Conservation (phyloP, 805 yeast genomes). For the Metschnikowia lachancei region DNA sequence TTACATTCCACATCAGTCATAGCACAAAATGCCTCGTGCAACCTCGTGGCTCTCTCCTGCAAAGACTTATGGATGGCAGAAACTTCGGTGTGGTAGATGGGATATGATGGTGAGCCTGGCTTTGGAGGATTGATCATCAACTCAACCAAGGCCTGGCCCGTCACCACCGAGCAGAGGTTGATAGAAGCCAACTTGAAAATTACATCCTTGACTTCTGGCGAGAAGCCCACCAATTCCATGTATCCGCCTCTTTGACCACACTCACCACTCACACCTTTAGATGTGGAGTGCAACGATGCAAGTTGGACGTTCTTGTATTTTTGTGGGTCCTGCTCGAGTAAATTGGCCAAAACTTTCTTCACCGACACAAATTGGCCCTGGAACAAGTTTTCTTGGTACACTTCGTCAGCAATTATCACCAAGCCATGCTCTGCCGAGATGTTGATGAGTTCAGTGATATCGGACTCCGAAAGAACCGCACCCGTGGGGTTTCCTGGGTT, state of each 20-base stretch:
- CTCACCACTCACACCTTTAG: constrained; percentile 96
- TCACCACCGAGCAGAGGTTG: constrained; percentile 88
- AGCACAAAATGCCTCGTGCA: constrained; percentile 66
- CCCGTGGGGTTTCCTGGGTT: constrained; percentile 99
- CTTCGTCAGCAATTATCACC: constrained; percentile 94
- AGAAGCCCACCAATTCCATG: constrained; percentile 88
- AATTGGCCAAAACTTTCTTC: constrained; percentile 69
- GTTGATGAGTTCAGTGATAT: constrained; percentile 67
- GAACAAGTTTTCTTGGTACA: constrained; percentile 90
- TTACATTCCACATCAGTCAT: constrained; percentile 86
- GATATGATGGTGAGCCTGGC: constrained; percentile 72
- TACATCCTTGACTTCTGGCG: constrained; percentile 62
- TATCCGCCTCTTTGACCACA: constrained; percentile 99
- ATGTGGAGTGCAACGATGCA: constrained; percentile 94
- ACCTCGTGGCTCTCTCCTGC: constrained; percentile 55
- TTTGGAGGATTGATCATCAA: constrained; percentile 91
- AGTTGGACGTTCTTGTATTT: constrained; percentile 71
- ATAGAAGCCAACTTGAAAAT: constrained; percentile 86
- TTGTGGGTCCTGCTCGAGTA: constrained; percentile 54
- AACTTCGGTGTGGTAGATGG: constrained; percentile 62
- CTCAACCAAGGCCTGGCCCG: constrained; percentile 92
- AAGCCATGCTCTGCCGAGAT: constrained; percentile 84
- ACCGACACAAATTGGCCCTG: constrained; percentile 79
- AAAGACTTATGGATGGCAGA: constrained; percentile 59
- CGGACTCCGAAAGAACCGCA: constrained; percentile 61